Base-by-base conservation (phyloP, 768 basidiomycete species). In the Lactifluus piperatus region DNA sequence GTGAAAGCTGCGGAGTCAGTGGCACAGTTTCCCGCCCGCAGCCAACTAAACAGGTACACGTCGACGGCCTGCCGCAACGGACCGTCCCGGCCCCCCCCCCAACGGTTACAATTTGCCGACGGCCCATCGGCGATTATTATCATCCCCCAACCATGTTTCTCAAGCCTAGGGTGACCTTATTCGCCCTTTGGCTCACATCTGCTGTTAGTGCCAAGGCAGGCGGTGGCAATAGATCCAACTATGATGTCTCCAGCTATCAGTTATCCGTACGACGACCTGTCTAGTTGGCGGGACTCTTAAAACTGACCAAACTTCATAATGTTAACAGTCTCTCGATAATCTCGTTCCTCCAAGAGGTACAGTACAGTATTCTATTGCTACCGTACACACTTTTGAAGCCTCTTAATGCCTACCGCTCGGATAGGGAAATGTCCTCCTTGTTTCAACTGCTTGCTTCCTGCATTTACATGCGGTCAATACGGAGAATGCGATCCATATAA, bases 391-490 rank as follows among this genome's bases (percentile, higher is more conserved):
- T 20, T 41, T 41, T 0, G 3, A 36, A 24, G 9, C 9, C 5
- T n/a, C 7, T 26, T 41, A 41, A 61, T 30, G 30, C 22, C 13
- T 43, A 22, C 16, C 16, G 6, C 26, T 51, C 14, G 34, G 16
- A 27, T 51, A 73, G 72, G 59, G 34, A 64, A 81, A 71, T 91
- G 88, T 63, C 88, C 88, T 7, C 88, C 88, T 4, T 97, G 94
- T 73, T 99, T 99, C 78, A 98, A 99, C 71, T 99, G 95, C 71
- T 78, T 92, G 55, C 77, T 99, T 16, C 93, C 94, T 0, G 88
- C 82, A 0, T 97, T 94, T 72, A 86, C 79, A 0, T 99, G 95
- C 68, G 92, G 92, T 1, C 92, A 98, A 71, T 97, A 83, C 64
- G 94, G 93, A 27, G 75, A 84, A 45, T 99, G 97, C 73, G 86